A percentile compares a stretch with the other conserved stretches of the same genome.
phyloP scores from a whole-genome alignment of 176 grass and related monocot genomes.

The Poa pratensis region DNA sequence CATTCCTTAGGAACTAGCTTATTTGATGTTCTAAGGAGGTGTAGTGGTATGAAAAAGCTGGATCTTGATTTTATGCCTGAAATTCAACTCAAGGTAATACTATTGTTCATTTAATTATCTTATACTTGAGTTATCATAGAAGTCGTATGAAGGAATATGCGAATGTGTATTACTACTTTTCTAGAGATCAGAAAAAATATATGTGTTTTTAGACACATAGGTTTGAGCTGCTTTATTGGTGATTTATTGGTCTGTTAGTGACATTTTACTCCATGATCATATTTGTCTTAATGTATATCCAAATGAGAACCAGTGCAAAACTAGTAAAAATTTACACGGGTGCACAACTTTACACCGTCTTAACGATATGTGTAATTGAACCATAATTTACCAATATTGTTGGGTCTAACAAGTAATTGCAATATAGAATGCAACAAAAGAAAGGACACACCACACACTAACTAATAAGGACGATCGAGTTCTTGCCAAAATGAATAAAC shows the following conservation, averaged over 20 bases:
- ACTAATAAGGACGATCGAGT: neutral
- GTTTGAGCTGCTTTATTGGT: neutral
- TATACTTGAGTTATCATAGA: neutral
- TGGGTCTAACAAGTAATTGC: neutral
- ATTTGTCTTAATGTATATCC: neutral
- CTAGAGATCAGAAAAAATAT: neutral
- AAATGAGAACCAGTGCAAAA: neutral
- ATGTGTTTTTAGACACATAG: neutral
- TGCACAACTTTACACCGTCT: neutral
- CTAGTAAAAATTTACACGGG: neutral
- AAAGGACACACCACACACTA: neutral
- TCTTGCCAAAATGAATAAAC: neutral
- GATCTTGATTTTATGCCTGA: neutral
- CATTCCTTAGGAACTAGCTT: neutral
- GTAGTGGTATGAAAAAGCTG: neutral
- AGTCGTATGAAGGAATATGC: neutral
- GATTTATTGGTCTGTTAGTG: neutral
- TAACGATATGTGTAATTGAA: neutral
- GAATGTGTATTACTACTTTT: neutral
- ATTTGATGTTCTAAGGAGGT: neutral
- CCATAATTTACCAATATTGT: neutral
- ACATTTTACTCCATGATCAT: neutral
- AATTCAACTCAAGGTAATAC: neutral
- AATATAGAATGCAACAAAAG: neutral
- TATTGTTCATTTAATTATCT: neutral